Percentiles rank a stretch among this genome's conserved stretches.
These are phyloP conservation scores for Trichoderma atrobrunneum DNA, from an alignment of 2,329 filamentous ascomycete species.

Conservation along the genomic window DNA sequence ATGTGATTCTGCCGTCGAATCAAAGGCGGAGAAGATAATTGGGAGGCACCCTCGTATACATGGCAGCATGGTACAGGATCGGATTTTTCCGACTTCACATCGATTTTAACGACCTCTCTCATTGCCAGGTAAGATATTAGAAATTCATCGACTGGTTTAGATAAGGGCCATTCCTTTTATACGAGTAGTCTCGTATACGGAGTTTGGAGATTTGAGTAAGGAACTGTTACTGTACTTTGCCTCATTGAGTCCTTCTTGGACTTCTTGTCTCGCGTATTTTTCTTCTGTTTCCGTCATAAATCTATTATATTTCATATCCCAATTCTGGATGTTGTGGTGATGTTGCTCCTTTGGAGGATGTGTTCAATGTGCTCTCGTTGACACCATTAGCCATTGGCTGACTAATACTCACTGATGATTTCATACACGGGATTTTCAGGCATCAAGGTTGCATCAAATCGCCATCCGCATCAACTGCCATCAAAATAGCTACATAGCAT, in stretches of 20 bases:
- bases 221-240: neutral
- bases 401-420: neutral
- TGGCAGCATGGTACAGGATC: neutral
- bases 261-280: neutral
- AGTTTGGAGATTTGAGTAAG: neutral
- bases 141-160: neutral
- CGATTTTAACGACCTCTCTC: neutral
- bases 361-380: neutral
- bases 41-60: neutral
- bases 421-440: neutral
- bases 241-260: neutral
- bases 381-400: neutral
- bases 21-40: slow-evolving; percentile 2
- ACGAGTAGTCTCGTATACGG: neutral
- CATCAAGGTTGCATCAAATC: neutral
- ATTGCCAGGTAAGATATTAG: no score
- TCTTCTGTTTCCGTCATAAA: neutral
- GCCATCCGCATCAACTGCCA: neutral
- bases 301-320: neutral
- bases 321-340: neutral
- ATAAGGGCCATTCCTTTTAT: neutral
- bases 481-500: neutral
- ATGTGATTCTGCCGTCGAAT: slow-evolving; percentile 12
- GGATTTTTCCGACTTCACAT: neutral
- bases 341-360: neutral